Evolutionary conservation across 1,139 yeast species (phyloP), one percentile per base, ranked within the genome.

Genomic region (Pichia sp.): DNA sequence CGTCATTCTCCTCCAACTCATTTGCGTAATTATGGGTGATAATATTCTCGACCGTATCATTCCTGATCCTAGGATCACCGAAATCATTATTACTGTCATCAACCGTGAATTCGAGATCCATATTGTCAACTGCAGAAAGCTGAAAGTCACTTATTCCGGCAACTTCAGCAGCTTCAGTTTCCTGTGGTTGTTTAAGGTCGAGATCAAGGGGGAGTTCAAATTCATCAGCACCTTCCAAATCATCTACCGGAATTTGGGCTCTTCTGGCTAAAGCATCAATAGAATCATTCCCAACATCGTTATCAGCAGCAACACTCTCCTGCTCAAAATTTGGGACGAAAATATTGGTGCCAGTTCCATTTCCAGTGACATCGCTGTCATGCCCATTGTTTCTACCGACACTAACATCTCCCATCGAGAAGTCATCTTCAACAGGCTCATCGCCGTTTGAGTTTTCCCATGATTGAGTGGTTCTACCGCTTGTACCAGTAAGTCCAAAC

Each of bases 261-360:
- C 72, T 72, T 66, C 92, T 75, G 15, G 85, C 85, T 45, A 78
- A 69, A 62, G 56, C 61, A 56, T 87, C 95, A 47, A 85, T 74
- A 0, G 87, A 82, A 11, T 75, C 46, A 45, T 56, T 52, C 2
- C 43, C 57, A 13, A 31, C 47, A 26, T 53, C 52, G 8, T 11
- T 30, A 15, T n/a, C 34, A 16, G 15, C 48, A 31, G 15, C 36
- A 45, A 11, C 40, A 30, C 2, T 5, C 15, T 42, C 16, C 51
- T 71, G 40, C n/a, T 36, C 48, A 34, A 47, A 50, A 32, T 49
- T 51, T 23, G 46, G 42, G 7, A 45, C 41, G n/a, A n/a, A 8
- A 2, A 49, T 36, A 13, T 49, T 34, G 5, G 40, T 36, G 3
- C 45, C 30, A 7, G 5, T 29, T 16, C 13, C 29, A 50, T 47